phyloP scores from a whole-genome alignment of 106 monocot genomes.

The Platanthera guangdongensis region DNA sequence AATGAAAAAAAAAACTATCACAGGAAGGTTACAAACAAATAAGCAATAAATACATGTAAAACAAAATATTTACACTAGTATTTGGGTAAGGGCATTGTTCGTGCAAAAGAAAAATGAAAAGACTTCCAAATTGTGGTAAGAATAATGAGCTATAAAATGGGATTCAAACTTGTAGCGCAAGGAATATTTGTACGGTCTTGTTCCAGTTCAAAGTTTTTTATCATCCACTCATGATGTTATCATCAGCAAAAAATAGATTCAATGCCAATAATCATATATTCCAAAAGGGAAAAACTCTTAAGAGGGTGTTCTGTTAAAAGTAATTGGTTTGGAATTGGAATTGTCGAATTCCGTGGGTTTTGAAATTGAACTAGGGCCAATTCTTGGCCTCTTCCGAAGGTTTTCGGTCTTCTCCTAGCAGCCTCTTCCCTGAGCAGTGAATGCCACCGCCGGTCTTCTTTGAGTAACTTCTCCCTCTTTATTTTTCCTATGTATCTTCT shows the following conservation, averaged over 20 bases:
- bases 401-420: no score
- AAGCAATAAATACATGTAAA: neutral
- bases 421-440: no score
- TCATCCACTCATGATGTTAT: neutral
- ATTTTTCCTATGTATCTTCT: no score
- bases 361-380: no score
- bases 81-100: neutral
- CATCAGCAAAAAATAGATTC: neutral
- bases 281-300: neutral
- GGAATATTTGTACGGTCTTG: neutral
- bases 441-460: no score
- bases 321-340: no score
- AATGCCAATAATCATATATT: neutral
- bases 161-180: neutral
- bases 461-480: no score
- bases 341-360: no score
- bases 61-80: neutral
- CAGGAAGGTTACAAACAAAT: neutral
- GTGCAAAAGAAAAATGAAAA: neutral
- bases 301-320: neutral
- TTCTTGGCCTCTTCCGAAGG: no score
- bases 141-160: neutral
- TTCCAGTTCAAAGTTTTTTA: neutral
- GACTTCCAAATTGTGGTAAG: neutral
- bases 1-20: neutral